These are phyloP conservation scores for Curvularia sp. DNA, from an alignment of 2,329 filamentous ascomycete genomes.

Conservation along the genomic window DNA sequence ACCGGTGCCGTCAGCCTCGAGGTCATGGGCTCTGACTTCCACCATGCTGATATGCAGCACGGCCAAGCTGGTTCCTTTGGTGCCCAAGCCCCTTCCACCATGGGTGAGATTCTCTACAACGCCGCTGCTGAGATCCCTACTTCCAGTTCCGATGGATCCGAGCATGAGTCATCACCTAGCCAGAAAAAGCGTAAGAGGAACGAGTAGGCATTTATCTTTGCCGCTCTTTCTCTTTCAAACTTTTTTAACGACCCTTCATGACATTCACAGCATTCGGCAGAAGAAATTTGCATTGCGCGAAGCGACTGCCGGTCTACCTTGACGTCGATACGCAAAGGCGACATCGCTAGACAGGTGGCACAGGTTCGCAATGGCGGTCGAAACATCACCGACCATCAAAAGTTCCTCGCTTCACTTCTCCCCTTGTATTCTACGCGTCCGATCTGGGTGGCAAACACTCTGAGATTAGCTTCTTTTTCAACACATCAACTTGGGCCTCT, in stretches of 20 bases:
- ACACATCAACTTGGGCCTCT: constrained; percentile 22
- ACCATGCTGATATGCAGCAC: constrained; percentile 56
- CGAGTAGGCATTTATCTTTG: constrained; percentile 50
- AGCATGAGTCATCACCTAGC: constrained; percentile 49
- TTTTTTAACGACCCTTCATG: constrained; percentile 48
- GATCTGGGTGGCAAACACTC: constrained; percentile 24
- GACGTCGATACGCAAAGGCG: constrained; percentile 44
- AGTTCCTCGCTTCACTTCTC: constrained; percentile 36
- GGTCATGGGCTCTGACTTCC: constrained; percentile 71
- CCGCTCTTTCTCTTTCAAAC: constrained; percentile 32
- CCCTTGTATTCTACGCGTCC: constrained; percentile 38
- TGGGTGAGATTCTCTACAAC: constrained; percentile 51
- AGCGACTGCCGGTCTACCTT: constrained; percentile 39
- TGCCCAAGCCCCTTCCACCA: constrained; percentile 47
- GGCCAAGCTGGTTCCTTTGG: constrained; percentile 37
- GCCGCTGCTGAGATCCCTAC: constrained; percentile 49
- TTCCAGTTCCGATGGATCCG: constrained; percentile 48
- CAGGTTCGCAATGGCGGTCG: constrained; percentile 35
- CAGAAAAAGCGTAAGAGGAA: constrained; percentile 76
- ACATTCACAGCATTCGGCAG: constrained; percentile 38
- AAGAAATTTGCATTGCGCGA: constrained; percentile 39
- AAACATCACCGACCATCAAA: constrained; percentile 30
- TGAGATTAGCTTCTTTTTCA: constrained; percentile 32
- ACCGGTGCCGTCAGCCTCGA: constrained; percentile 91
- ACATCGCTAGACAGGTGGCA: constrained; percentile 44